Percentiles rank a stretch among this genome's conserved stretches.
These are phyloP conservation scores for Salvia rosmarinus DNA, from an alignment of 257 asterid species.

Conservation along the genomic window DNA sequence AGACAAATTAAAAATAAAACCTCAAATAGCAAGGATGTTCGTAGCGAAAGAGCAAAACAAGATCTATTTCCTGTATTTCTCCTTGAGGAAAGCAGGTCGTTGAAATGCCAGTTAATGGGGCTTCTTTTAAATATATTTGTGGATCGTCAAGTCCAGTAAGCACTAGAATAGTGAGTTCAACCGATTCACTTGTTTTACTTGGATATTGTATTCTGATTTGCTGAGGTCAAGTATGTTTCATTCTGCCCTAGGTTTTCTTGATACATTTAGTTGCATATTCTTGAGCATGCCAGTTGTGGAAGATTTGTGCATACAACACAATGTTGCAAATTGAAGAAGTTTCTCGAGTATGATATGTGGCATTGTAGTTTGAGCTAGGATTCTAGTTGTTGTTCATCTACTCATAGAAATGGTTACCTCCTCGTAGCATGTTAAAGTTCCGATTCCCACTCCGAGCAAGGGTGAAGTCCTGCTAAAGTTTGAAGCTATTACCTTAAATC, in stretches of 20 bases:
- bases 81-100: neutral
- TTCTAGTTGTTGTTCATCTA: neutral
- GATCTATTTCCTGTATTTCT: neutral
- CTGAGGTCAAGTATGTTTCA: neutral
- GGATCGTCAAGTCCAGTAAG: conserved; percentile 7
- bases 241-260: neutral
- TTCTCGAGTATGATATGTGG: neutral
- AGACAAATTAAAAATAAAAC: neutral
- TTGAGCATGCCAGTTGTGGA: neutral
- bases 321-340: neutral
- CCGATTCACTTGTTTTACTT: neutral
- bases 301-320: neutral
- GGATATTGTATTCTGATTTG: conserved; percentile 6
- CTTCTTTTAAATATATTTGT: neutral
- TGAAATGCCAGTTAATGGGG: neutral
- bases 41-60: neutral
- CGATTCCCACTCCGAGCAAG: conserved; percentile 75
- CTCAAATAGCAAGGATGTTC: neutral
- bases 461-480: conserved; percentile 79
- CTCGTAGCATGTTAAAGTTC: conserved; percentile 83
- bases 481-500: conserved; percentile 82
- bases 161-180: neutral
- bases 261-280: conserved; percentile 12
- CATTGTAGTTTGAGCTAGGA: neutral
- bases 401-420: conserved; percentile 13